Conservation (phyloP, 2,329 filamentous ascomycete species). For the Venturia nashicola region DNA sequence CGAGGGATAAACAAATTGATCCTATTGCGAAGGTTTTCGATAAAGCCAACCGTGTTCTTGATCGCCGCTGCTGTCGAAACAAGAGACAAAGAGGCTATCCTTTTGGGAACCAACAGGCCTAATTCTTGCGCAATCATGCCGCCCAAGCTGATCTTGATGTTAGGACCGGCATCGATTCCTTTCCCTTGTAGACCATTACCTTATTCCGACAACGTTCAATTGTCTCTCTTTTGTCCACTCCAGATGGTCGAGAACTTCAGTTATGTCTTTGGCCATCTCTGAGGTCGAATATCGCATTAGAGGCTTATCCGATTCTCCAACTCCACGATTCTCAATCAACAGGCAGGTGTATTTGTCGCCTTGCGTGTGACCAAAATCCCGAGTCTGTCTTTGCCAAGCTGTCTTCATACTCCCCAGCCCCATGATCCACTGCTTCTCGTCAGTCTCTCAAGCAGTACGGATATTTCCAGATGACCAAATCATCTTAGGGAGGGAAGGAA, state of each 20-base stretch:
- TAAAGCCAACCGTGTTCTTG: constrained; percentile 40
- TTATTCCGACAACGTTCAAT: constrained; percentile 59
- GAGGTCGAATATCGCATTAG: constrained; percentile 65
- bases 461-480: not conserved
- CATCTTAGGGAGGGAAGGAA: not conserved
- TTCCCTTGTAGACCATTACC: constrained; percentile 26
- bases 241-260: constrained; percentile 58
- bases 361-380: constrained; percentile 65
- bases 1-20: constrained; percentile 35
- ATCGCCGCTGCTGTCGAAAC: constrained; percentile 37
- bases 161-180: not conserved
- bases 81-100: constrained; percentile 37
- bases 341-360: constrained; percentile 59
- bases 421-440: constrained; percentile 55
- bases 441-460: not conserved
- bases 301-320: constrained; percentile 70
- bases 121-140: constrained; percentile 90
- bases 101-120: constrained; percentile 30
- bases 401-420: constrained; percentile 58
- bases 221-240: constrained; percentile 51
- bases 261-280: constrained; percentile 68
- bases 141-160: constrained; percentile 39
- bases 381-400: constrained; percentile 73
- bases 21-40: constrained; percentile 51
- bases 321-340: constrained; percentile 73